Evolutionary conservation across 768 basidiomycete species (phyloP), one percentile per base, ranked within the genome.

Genomic region (Collybiopsis confluens): DNA sequence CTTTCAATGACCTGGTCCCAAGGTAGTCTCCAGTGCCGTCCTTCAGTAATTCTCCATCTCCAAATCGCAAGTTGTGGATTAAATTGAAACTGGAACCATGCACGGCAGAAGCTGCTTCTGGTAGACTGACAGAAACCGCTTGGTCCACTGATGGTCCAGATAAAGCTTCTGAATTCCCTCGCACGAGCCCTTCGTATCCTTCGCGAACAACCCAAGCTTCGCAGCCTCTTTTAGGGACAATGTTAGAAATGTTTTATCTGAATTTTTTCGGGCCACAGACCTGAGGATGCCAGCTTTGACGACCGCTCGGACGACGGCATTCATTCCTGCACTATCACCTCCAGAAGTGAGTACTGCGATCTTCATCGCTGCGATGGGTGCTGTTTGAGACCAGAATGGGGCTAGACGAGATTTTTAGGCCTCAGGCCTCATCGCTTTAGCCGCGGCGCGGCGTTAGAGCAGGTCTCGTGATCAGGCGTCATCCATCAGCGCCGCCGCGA

Each of bases 311-410:
- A 99, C 96, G 52, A 85, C 91, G 28, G 93, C 92, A 66, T 96
- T 95, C 92, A 94, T 92, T 63, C 97, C 97, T 49, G 97, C 95
- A 71, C 90, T 92, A 77, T 99, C 97, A 65, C 97, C 96, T 43
- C 96, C 97, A 2, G 88, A 91, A 1, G 97, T 99, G 59, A 98
- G 82, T 46, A 96, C 88, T 1, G 95, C 96, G 65, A 97, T 81
- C 76, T 92, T 94, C 85, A 94, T 92, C 28, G n/a, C 35, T 50
- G 36, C 30, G 35, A 18, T 48, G 20, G 47, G 30, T 13, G 13
- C 30, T 33, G 30, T 5, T 13, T 33, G 13, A 33, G 30, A 33
- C 30, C 30, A 33, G 30, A 13, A 5, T 33, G 13, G 13, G 28
- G 28, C 30, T 6, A 33, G 30, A 13, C 30, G 5, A 33, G 13